Conservation (phyloP, 257 asterid species). For the Nicotiana paniculata region DNA sequence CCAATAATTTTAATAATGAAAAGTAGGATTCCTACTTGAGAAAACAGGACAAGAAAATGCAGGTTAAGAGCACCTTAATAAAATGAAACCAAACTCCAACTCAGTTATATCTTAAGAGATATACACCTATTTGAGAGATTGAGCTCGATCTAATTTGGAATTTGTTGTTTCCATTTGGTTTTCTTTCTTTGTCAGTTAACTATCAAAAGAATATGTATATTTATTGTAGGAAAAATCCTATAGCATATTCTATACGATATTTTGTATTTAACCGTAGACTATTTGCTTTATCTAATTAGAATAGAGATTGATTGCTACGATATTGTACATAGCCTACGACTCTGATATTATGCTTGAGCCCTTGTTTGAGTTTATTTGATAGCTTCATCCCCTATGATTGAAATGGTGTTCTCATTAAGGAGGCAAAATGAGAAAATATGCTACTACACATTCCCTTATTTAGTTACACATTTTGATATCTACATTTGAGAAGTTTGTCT, state of each 20-base stretch:
- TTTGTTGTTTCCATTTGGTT: background rate
- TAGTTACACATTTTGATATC: background rate
- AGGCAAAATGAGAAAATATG: background rate
- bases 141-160: background rate
- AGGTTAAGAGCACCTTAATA: background rate
- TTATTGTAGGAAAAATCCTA: no score
- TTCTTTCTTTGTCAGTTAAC: background rate
- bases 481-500: background rate
- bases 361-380: background rate
- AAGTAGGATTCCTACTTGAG: background rate
- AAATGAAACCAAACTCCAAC: background rate
- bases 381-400: background rate
- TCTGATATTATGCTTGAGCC: background rate
- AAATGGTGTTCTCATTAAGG: background rate
- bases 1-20: no score
- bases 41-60: background rate
- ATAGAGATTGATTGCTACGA: no score
- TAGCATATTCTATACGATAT: no score
- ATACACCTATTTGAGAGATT: background rate
- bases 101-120: background rate
- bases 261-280: no score
- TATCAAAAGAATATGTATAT: no score
- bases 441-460: background rate
- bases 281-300: no score
- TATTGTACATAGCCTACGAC: no score